Percentiles rank a stretch among this genome's conserved stretches.
Conservation (phyloP, 257 asterid species). For the Leonotis leonurus region DNA sequence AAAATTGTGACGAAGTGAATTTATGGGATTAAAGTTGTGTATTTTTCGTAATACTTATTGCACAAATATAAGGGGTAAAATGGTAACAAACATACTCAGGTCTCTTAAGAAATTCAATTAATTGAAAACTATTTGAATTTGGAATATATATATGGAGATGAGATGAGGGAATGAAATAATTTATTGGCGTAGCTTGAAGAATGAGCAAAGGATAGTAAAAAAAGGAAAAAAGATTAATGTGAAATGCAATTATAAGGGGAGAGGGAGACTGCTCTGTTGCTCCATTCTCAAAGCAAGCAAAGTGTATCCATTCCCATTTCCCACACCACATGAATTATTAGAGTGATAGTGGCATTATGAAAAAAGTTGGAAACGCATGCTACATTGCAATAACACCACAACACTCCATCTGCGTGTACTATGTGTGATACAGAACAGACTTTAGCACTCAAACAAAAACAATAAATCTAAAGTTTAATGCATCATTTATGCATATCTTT, state of each 20-base stretch:
- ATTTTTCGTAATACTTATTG: too few relatives aligned
- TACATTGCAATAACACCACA: neutral
- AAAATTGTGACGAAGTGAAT: too few relatives aligned
- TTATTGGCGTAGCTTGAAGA: slow-evolving; percentile 29
- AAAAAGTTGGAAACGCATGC: slow-evolving; percentile 34
- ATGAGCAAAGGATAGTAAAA: slow-evolving; percentile 22
- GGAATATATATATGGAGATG: neutral
- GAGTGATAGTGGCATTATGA: too few relatives aligned
- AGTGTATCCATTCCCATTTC: neutral
- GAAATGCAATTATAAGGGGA: slow-evolving; percentile 20
- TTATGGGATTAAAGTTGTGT: too few relatives aligned
- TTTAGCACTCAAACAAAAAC: too few relatives aligned
- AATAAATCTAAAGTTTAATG: too few relatives aligned
- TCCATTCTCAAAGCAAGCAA: slow-evolving; percentile 28
- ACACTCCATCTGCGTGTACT: slow-evolving; percentile 1
- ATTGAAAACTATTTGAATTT: neutral
- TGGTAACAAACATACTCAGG: too few relatives aligned
- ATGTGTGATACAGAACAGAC: too few relatives aligned
- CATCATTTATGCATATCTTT: too few relatives aligned
- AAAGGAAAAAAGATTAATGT: neutral
- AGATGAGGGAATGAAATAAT: neutral
- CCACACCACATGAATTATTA: too few relatives aligned
- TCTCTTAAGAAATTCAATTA: neutral
- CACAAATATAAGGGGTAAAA: too few relatives aligned
- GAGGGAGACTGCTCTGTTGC: too few relatives aligned